Percentiles rank a stretch among this genome's conserved stretches.
Evolutionary conservation across 345 rosid species (phyloP).

Genomic region (Moricandia arvensis): DNA sequence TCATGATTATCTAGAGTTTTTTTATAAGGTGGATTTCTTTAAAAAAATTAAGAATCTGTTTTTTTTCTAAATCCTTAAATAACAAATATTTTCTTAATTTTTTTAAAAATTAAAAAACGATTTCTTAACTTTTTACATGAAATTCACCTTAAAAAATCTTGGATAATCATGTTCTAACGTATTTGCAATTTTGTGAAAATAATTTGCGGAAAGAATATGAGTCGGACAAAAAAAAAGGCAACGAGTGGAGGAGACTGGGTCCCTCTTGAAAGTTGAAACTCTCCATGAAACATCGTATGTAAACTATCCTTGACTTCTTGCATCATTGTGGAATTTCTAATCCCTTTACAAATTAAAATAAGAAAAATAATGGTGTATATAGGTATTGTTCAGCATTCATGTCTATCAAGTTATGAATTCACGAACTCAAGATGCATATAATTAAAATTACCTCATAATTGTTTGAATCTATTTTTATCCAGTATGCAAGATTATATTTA

Average conservation of each 20-base stretch:
- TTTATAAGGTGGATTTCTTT: too few species aligned
- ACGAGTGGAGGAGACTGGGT: constrained; percentile 9
- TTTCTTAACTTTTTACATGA: too few species aligned
- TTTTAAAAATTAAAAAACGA: too few species aligned
- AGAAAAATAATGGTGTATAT: neutral
- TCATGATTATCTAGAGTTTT: too few species aligned
- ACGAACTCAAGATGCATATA: neutral
- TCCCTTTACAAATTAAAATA: neutral
- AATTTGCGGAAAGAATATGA: neutral
- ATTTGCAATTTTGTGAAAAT: neutral
- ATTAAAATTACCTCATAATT: neutral
- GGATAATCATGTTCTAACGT: too few species aligned
- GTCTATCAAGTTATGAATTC: neutral
- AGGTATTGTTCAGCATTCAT: neutral
- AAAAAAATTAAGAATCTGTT: too few species aligned
- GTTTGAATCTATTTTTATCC: neutral
- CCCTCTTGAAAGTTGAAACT: constrained; percentile 22
- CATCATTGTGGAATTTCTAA: constrained; percentile 1
- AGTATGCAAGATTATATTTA: neutral
- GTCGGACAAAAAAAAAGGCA: neutral
- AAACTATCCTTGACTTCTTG: constrained; percentile 34
- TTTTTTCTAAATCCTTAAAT: too few species aligned
- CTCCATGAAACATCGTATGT: constrained; percentile 30
- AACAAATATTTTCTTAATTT: too few species aligned
- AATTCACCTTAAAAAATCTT: too few species aligned